Base-by-base conservation (phyloP, 306 rosid genomes). In the Cercis canadensis region DNA sequence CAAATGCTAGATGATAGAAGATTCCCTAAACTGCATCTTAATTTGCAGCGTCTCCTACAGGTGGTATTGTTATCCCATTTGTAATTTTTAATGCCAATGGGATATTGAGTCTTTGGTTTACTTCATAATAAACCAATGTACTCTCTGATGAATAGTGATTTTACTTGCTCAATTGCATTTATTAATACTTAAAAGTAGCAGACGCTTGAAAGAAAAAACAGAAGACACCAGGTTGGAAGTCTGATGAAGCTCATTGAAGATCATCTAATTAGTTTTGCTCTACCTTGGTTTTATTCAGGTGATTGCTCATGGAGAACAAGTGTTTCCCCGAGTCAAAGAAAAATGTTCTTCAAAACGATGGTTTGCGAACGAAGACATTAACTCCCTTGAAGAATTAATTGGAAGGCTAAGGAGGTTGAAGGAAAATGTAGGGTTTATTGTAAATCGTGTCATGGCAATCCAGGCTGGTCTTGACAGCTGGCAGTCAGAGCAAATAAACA, bases 1-100 rank as follows among this genome's bases (percentile, higher is more conserved):
- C 89, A 91, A 87, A 91, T 94, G 99, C 83, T 94, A 40, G 99
- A 94, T 80, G 99, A 94, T 51, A 84, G 99, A 86, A 86, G 92
- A 91, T 94, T 94, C 74, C 96, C 99, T 54, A 94, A 94, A 75
- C 84, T 94, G 82, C 94, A 94, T 84, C 87, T 91, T 75, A 75
- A 94, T 74, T 83, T 94, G 85, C 97, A 91, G 90, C 92, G 99
- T 36, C 95, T 94, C 62, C 78, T 94, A 69, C 99, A 94, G 97
- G 97, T 94, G 76, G 45, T 65, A 55, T 65, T 52, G 66, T 36
- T n/a, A 17, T 4, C 51, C 75, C 44, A 51, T 70, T 5, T 37
- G 10, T 37, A 5, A 0, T 37, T 0, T 12, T 43, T 43, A 11
- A 10, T 43, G 49, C 14, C 49, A 43, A 43, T 43, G 2, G n/a